phyloP scores from a whole-genome alignment of 352 stramenopile species.

The Phytophthora ohioensis region DNA sequence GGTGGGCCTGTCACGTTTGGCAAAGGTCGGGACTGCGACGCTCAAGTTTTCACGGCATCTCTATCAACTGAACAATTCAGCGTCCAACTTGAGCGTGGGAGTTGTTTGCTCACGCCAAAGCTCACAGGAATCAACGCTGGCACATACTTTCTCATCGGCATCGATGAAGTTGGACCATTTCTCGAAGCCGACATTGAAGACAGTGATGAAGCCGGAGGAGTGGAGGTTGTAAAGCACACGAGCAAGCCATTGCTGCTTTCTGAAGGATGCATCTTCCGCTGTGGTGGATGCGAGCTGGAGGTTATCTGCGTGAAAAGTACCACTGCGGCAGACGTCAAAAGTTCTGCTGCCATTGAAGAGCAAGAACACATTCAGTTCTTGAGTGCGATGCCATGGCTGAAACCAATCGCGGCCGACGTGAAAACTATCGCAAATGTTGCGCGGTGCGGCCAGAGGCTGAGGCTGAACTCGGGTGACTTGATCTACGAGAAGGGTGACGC shows the following conservation, averaged over 20 bases:
- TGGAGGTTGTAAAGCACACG: slow-evolving; percentile 63
- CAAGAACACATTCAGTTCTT: slow-evolving; percentile 54
- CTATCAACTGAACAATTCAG: slow-evolving; percentile 73
- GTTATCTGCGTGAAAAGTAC: slow-evolving; percentile 67
- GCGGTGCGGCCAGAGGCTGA: slow-evolving; percentile 51
- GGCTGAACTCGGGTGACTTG: slow-evolving; percentile 49
- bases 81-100: slow-evolving; percentile 67
- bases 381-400: slow-evolving; percentile 63
- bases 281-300: slow-evolving; percentile 67
- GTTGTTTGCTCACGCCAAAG: slow-evolving; percentile 65
- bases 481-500: slow-evolving; percentile 71
- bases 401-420: slow-evolving; percentile 61
- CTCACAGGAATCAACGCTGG: slow-evolving; percentile 71
- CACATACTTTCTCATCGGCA: slow-evolving; percentile 75
- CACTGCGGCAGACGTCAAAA: neutral
- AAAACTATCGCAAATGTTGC: slow-evolving; percentile 62
- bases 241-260: slow-evolving; percentile 79
- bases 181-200: neutral
- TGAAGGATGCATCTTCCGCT: slow-evolving; percentile 72
- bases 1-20: slow-evolving; percentile 59
- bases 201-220: neutral
- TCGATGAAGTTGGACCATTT: slow-evolving; percentile 35
- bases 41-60: slow-evolving; percentile 63
- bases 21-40: slow-evolving; percentile 65
- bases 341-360: slow-evolving; percentile 39